phyloP scores from a whole-genome alignment of 2,329 filamentous ascomycete species.

The Hypomyces perniciosus region DNA sequence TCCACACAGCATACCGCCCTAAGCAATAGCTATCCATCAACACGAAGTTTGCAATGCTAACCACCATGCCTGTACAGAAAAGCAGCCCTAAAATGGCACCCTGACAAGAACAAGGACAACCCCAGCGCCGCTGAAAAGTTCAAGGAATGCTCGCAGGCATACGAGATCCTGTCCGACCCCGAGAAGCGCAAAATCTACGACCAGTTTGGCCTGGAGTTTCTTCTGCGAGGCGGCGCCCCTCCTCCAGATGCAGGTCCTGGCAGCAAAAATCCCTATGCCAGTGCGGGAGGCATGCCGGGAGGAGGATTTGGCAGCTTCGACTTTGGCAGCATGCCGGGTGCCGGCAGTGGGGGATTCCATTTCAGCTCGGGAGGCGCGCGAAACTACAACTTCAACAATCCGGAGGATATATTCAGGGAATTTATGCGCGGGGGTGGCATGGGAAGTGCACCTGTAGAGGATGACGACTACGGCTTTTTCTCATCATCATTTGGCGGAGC shows the following conservation, averaged over 20 bases:
- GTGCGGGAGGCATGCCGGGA: slow-evolving; percentile 49
- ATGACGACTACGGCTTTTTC: slow-evolving; percentile 49
- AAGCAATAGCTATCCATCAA: slow-evolving; percentile 1
- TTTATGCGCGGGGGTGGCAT: slow-evolving; percentile 61
- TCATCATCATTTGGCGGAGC: slow-evolving; percentile 36
- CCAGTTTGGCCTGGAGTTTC: slow-evolving; percentile 87
- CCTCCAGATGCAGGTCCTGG: slow-evolving; percentile 53
- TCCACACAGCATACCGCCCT: slow-evolving; percentile 10
- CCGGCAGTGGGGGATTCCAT: slow-evolving; percentile 54
- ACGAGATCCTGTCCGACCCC: slow-evolving; percentile 94
- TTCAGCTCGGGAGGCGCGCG: slow-evolving; percentile 51
- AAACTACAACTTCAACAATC: slow-evolving; percentile 77
- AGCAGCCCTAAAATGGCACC: slow-evolving; percentile 84
- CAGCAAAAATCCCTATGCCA: slow-evolving; percentile 56
- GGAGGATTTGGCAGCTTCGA: slow-evolving; percentile 51
- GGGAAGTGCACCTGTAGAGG: slow-evolving; percentile 29
- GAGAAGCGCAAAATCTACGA: slow-evolving; percentile 97
- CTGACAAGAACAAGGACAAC: slow-evolving; percentile 96
- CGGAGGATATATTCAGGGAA: slow-evolving; percentile 77
- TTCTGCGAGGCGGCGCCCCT: slow-evolving; percentile 70
- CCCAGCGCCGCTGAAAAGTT: slow-evolving; percentile 84
- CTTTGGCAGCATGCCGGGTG: slow-evolving; percentile 42
- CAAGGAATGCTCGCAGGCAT: slow-evolving; percentile 96
- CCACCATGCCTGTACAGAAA: slow-evolving; percentile 50
- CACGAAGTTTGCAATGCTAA: slow-evolving; percentile 26